Evolutionary conservation across 192 early-diverging fungal genomes (phyloP), one percentile per base, ranked within the genome.

Genomic region (Geranomyces variabilis): DNA sequence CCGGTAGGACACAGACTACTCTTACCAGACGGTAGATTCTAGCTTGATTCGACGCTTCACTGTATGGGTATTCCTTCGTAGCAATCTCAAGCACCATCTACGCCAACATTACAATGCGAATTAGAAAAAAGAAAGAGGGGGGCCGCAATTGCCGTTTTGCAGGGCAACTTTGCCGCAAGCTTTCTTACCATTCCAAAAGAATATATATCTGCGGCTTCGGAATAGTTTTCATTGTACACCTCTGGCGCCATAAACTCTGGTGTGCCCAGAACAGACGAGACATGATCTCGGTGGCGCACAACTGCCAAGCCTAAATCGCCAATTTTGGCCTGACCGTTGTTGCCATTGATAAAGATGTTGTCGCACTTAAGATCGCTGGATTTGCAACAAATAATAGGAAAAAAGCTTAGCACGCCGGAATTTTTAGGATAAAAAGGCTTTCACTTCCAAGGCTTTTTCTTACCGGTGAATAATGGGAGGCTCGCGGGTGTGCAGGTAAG

Each of bases 221-320:
- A 88, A 76, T 94, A 94, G 24, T 89, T 83, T 70, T 94, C 93
- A 66, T 94, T 93, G 65, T 94, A 94, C 75, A 94, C 84, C 63
- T 94, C 93, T 2, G 93, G 93, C 0, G 93, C 93, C 92, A 94
- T 94, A 75, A 94, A 94, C 76, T 94, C 91, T 33, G 91, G 92
- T 0, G 89, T 91, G 30, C 83, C 90, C 24, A 92, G 79, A 44
- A 91, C 90, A n/a, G 87, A 89, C 4, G 88, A 89, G 26, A 86
- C 81, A 74, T 91, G 90, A 44, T 90, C 87, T 21, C 75, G 53
- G 66, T 79, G 73, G 47, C 90, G 90, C 31, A 89, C 83, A 8
- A 87, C 83, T 10, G 90, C 90, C 13, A 92, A 79, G 12, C 93
- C 93, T 57, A 94, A 80, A 71, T 94, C 93, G 4, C 93, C 93